A percentile compares a stretch with the other conserved stretches of the same genome.
Conservation (phyloP, 2,329 filamentous ascomycete species). For the Huntiella abstrusa region DNA sequence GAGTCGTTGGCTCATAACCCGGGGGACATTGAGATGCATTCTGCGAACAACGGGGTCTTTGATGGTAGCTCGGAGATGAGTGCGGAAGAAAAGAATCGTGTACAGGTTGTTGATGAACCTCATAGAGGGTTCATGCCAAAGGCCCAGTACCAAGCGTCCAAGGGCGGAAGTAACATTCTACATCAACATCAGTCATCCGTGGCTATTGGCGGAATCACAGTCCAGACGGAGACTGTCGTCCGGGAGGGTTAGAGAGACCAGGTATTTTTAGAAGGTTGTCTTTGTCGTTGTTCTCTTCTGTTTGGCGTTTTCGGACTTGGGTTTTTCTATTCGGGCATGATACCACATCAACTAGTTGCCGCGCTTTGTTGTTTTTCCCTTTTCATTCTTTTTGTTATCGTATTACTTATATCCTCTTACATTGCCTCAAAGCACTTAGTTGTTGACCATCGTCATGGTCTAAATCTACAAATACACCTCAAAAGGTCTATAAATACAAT, state of each 20-base stretch:
- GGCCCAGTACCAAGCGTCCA: background rate
- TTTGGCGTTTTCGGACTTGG: background rate
- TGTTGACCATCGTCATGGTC: too few relatives aligned
- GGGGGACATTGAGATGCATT: conserved; percentile 6
- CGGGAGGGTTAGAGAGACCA: background rate
- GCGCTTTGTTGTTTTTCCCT: too few relatives aligned
- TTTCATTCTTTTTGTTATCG: too few relatives aligned
- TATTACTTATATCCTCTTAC: too few relatives aligned
- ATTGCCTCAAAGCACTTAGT: too few relatives aligned
- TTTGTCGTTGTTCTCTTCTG: background rate
- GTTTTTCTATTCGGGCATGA: conserved; percentile 1
- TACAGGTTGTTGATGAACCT: background rate
- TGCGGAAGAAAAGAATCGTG: background rate
- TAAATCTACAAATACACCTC: too few relatives aligned
- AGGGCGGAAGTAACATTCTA: background rate
- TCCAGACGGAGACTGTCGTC: conserved; percentile 6
- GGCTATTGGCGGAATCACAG: conserved; percentile 7
- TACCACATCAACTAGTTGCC: background rate
- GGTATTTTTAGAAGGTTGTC: background rate
- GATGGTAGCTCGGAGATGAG: background rate
- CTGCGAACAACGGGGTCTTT: background rate
- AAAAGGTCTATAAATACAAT: too few relatives aligned
- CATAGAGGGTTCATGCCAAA: background rate
- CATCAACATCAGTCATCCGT: conserved; percentile 3
- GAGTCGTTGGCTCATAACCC: conserved; percentile 3